phyloP scores from a whole-genome alignment of 208 protist genomes.

The Trypanosoma brucei region DNA sequence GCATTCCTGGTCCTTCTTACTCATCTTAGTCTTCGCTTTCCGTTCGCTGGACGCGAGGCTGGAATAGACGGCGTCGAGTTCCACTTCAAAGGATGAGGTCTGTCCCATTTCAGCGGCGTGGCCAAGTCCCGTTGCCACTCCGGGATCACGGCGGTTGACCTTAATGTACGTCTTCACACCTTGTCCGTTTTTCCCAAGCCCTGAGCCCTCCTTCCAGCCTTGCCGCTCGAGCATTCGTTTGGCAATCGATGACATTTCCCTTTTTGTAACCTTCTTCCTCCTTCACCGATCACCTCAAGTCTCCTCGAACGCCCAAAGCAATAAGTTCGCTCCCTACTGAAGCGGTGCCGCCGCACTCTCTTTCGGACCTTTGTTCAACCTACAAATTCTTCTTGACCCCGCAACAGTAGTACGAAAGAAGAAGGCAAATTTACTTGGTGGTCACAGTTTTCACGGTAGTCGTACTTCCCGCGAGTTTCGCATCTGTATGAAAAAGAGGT shows the following conservation, averaged over 20 bases:
- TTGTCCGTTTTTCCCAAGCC: constrained; percentile 63
- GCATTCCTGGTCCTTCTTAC: not conserved
- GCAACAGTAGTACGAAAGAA: too few relatives aligned
- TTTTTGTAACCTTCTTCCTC: constrained; percentile 6
- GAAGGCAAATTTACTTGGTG: too few relatives aligned
- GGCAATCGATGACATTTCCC: constrained; percentile 54
- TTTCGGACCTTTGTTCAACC: too few relatives aligned
- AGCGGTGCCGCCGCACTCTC: too few relatives aligned
- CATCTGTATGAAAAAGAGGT: too few relatives aligned
- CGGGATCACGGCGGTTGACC: constrained; percentile 67
- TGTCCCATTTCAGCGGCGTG: constrained; percentile 52
- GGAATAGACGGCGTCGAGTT: constrained; percentile 65
- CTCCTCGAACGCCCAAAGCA: too few relatives aligned
- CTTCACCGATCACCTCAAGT: constrained; percentile 3
- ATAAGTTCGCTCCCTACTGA: too few relatives aligned
- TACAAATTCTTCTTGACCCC: too few relatives aligned
- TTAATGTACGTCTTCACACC: constrained; percentile 74
- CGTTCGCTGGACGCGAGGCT: not conserved
- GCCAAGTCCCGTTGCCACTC: constrained; percentile 62
- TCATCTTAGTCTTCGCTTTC: constrained; percentile 3
- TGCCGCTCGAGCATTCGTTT: constrained; percentile 82
- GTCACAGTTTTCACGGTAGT: too few relatives aligned
- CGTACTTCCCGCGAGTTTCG: too few relatives aligned
- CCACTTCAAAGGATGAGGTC: constrained; percentile 49
- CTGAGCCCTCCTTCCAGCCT: constrained; percentile 83